A percentile compares a stretch with the other conserved stretches of the same genome.
Conservation (phyloP, 192 early-diverging fungal species). For the Coemansia sp. region DNA sequence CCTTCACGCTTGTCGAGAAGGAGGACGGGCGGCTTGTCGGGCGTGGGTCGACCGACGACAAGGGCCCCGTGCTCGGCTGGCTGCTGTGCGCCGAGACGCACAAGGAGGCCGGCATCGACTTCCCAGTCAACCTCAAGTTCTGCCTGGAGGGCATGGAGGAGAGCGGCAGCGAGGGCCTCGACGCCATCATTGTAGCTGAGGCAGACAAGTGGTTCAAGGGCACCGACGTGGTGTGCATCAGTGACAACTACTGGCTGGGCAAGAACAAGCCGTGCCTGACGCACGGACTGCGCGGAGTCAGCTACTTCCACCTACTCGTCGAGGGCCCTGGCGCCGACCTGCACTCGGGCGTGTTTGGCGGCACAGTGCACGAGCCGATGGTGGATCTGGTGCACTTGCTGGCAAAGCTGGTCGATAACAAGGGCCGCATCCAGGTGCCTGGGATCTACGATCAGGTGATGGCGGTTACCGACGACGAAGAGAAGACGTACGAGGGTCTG, state of each 20-base stretch:
- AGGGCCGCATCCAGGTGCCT: conserved; percentile 89
- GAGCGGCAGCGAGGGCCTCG: conserved; percentile 91
- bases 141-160: conserved; percentile 97
- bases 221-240: conserved; percentile 95
- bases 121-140: conserved; percentile 95
- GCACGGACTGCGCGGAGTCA: conserved; percentile 87
- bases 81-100: conserved; percentile 93
- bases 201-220: conserved; percentile 86
- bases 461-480: conserved; percentile 78
- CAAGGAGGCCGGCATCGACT: conserved; percentile 83
- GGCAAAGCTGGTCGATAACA: conserved; percentile 75
- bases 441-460: conserved; percentile 92
- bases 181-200: conserved; percentile 82
- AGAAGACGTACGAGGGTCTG: conserved; percentile 76
- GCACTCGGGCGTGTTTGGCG: conserved; percentile 96
- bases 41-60: conserved; percentile 95
- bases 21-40: conserved; percentile 82
- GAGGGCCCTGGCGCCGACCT: conserved; percentile 87
- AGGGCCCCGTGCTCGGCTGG: conserved; percentile 97
- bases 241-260: conserved; percentile 99
- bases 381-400: conserved; percentile 86
- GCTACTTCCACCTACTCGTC: conserved; percentile 66
- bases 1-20: conserved; percentile 85
- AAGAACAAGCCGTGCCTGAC: conserved; percentile 96
- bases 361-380: conserved; percentile 97